Base-by-base conservation (phyloP, 2,329 filamentous ascomycete species). In the Colletotrichum tropicicola region DNA sequence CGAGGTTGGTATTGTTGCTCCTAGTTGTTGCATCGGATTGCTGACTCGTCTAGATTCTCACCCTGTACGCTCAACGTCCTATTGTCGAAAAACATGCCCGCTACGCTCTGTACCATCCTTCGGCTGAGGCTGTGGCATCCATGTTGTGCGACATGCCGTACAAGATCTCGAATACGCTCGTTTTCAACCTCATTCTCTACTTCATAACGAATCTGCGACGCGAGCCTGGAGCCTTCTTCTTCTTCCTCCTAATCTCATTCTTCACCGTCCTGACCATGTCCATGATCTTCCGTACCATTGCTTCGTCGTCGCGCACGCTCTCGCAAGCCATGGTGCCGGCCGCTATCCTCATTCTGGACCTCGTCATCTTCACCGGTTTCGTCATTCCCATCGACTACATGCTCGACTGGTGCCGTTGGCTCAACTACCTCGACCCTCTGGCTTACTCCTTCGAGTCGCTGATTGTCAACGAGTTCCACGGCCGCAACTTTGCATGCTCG, bases 31-130 rank as follows among this genome's bases (percentile, higher is more conserved):
- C 55, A 13, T 66, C 19, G 12, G 62, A 65, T 49, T 54, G 15
- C 63, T 68, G 10, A 67, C 59, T n/a, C 0, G 2, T 0, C 0
- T 65, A 90, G 83, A 96, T 97, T 74, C 78, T 96, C 32, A 94
- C 92, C 0, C 85, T 97, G 5, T 98, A 96, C 74, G 88, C 92
- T 2, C 94, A 97, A 85, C 91, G 94, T 37, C 91, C 92, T 1
- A 97, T 97, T 71, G 93, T 98, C 65, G 93, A 97, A 74, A 97
- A 97, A 75, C 94, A 98, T 71, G 81, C 85, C 59, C 89, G 91
- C 62, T 97, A 97, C 74, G 93, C 94, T 17, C 84, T 97, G 17
- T 97, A 97, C 72, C 94, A 97, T 72, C 93, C 94, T 0, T 94
- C 91, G 9, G 91, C 93, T 15, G 94, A 98, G 83, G 92, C 93